These are phyloP conservation scores for Hexamita inflata DNA, from an alignment of 208 protist genomes.

Conservation along the genomic window DNA sequence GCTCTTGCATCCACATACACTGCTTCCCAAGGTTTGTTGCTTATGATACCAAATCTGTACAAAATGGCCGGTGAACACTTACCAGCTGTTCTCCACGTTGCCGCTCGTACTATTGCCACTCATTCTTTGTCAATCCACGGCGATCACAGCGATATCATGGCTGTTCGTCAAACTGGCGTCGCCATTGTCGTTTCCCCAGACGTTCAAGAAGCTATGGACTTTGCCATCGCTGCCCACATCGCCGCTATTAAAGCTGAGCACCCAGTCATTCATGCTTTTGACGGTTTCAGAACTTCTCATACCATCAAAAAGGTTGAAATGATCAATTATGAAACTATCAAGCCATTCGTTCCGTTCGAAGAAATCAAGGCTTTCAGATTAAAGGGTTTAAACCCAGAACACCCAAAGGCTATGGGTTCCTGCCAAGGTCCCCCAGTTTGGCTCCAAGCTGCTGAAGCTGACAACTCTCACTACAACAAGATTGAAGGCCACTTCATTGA, in stretches of 20 bases:
- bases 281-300: conserved; percentile 49
- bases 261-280: conserved; percentile 54
- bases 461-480: conserved; percentile 40
- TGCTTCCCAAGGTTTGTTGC: conserved; percentile 53
- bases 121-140: conserved; percentile 50
- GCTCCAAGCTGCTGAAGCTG: conserved; percentile 47
- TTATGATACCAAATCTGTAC: conserved; percentile 63
- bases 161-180: conserved; percentile 40
- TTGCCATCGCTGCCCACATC: conserved; percentile 53
- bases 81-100: conserved; percentile 34
- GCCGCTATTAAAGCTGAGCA: conserved; percentile 48
- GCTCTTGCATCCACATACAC: conserved; percentile 52
- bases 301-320: conserved; percentile 44
- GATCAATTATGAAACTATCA: conserved; percentile 40
- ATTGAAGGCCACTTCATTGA: conserved; percentile 45
- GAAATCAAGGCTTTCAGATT: conserved; percentile 29
- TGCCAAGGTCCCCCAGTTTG: conserved; percentile 50
- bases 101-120: conserved; percentile 13
- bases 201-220: conserved; percentile 53
- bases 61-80: conserved; percentile 40
- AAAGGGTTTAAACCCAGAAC: conserved; percentile 49
- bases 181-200: conserved; percentile 47
- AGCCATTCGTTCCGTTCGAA: conserved; percentile 30
- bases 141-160: conserved; percentile 58
- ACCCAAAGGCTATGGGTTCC: conserved; percentile 48